Conservation (phyloP, 331 rosid genomes). For the Arachis monticola region DNA sequence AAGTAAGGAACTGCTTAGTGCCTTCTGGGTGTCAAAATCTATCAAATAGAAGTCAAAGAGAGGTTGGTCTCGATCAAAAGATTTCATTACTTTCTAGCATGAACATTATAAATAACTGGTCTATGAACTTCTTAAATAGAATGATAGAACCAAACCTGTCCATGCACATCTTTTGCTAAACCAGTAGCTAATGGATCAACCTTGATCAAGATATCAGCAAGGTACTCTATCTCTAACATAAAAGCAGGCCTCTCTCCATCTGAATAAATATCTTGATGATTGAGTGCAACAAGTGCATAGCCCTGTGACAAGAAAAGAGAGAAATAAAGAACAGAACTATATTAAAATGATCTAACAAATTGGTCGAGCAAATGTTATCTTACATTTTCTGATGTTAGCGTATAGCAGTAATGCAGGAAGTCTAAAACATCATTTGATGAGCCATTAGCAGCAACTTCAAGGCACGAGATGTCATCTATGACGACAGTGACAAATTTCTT, state of each 20-base stretch:
- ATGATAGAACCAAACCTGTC: conserved; percentile 70
- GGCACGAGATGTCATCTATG: conserved; percentile 78
- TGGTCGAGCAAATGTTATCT: conserved; percentile 29
- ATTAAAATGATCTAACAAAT: conserved; percentile 22
- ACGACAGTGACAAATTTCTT: conserved; percentile 56
- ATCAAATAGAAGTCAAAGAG: conserved; percentile 20
- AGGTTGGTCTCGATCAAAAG: conserved; percentile 1
- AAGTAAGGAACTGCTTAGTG: no score
- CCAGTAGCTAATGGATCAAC: conserved; percentile 93
- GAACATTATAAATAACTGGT: background rate
- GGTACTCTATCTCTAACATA: conserved; percentile 80
- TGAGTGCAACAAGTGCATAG: conserved; percentile 75
- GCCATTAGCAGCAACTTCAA: conserved; percentile 90
- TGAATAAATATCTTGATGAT: conserved; percentile 74
- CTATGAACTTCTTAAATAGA: conserved; percentile 16
- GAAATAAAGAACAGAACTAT: conserved; percentile 30
- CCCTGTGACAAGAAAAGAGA: conserved; percentile 54
- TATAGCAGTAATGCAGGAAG: conserved; percentile 87
- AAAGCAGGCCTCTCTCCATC: conserved; percentile 60
- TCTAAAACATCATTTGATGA: conserved; percentile 69
- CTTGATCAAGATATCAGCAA: conserved; percentile 75
- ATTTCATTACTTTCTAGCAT: background rate
- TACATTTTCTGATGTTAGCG: conserved; percentile 78
- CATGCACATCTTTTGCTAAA: conserved; percentile 93
- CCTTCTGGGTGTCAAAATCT: conserved; percentile 1